Conservation (phyloP, 495 filamentous ascomycete genomes). For the Margaritispora aquatica region DNA sequence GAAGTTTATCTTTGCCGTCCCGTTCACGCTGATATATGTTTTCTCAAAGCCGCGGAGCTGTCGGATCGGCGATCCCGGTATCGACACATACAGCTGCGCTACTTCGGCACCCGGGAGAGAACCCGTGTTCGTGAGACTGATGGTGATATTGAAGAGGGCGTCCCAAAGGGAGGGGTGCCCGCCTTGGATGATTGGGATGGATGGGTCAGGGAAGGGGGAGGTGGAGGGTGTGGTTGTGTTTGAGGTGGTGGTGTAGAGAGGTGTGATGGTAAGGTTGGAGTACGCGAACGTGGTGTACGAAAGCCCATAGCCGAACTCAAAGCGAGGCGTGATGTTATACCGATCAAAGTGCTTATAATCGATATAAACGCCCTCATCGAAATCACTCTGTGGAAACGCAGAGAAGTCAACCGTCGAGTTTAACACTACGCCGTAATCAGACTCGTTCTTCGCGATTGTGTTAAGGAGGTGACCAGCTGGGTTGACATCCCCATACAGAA, state of each 20-base stretch:
- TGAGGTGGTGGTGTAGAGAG: slow-evolving; percentile 60
- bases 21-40: slow-evolving; percentile 53
- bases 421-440: slow-evolving; percentile 75
- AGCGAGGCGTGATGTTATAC: slow-evolving; percentile 46
- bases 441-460: slow-evolving; percentile 70
- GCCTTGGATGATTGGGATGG: slow-evolving; percentile 47
- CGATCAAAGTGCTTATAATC: slow-evolving; percentile 86
- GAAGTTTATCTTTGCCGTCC: slow-evolving; percentile 52
- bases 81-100: slow-evolving; percentile 57
- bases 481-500: slow-evolving; percentile 84
- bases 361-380: slow-evolving; percentile 79
- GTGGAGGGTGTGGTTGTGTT: slow-evolving; percentile 78
- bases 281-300: slow-evolving; percentile 63
- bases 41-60: slow-evolving; percentile 72
- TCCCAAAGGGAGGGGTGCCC: slow-evolving; percentile 56
- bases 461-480: slow-evolving; percentile 79
- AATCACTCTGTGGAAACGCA: slow-evolving; percentile 39
- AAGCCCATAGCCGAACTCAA: slow-evolving; percentile 29
- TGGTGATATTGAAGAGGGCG: slow-evolving; percentile 45
- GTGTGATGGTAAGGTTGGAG: slow-evolving; percentile 38
- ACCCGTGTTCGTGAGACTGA: slow-evolving; percentile 48
- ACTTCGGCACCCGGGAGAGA: slow-evolving; percentile 56
- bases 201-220: slow-evolving; percentile 39
- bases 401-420: slow-evolving; percentile 52
- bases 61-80: slow-evolving; percentile 44